Evolutionary conservation across 768 basidiomycete species (phyloP), one percentile per base, ranked within the genome.

Genomic region (Antrodiella citrinella): DNA sequence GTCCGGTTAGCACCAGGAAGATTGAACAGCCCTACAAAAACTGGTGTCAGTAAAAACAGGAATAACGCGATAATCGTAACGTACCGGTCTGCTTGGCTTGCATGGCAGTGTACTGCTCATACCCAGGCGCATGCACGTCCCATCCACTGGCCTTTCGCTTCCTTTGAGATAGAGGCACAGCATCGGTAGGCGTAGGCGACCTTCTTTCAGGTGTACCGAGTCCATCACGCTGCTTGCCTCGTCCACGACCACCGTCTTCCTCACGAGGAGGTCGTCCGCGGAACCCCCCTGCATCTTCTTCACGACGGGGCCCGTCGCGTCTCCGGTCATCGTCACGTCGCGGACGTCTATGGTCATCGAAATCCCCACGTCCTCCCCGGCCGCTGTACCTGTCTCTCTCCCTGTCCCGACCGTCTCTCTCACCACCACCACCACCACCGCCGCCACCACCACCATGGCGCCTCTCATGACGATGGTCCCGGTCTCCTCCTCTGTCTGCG

Each of bases 21-120:
- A 62, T 95, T 94, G 76, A 97, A 97, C 54, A 96, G 75, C 53
- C 96, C 95, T 91, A 59, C 4, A 41, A 30, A n/a, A 4, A 30
- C 10, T 15, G n/a, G 15, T 15, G 19, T 54, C 12, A 54, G 53
- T 46, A 19, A 25, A 39, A 46, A 51, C 13, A 25, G 21, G 45
- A 48, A 45, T 26, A 45, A 24, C 23, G 30, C 12, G 43, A n/a
- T n/a, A n/a, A n/a, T n/a, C 26, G 5, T 19, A 26, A 57, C 66
- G 50, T 57, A 91, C 95, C 96, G 40, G 94, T 97, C 70, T 92
- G 87, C 68, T 99, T 99, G n/a, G 96, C 96, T 65, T 97, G 93
- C 74, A 92, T 77, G 13, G 95, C 92, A 3, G 85, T 86, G 59
- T 96, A 91, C 58, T 89, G 88, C 62, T 98, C 95, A 56, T 96